Evolutionary conservation across 2,329 filamentous ascomycete species (phyloP), one percentile per base, ranked within the genome.

Genomic region (Thyridium curvatum): DNA sequence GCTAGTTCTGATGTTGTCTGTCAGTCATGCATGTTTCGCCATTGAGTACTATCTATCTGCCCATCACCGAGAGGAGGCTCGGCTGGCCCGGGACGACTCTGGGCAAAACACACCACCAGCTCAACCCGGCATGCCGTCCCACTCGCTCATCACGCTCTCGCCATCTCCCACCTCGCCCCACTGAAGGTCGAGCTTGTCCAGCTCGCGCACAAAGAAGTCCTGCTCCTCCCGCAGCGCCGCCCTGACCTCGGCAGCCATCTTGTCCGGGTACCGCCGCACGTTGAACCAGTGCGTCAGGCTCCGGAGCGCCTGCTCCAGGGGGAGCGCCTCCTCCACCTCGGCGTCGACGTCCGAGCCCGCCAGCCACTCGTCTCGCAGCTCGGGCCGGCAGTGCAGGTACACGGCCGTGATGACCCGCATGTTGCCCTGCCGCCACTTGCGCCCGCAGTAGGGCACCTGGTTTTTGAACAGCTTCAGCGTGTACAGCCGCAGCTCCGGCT

Each of bases 341-440:
- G 84, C 86, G 52, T 98, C 93, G 2, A 97, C 82, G 56, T 96
- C 90, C 43, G 84, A 85, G 5, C 91, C 91, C 0, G 86, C 82
- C 1, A 97, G 73, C 91, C 93, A 97, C 63, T 96, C 93, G 55
- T 98, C 93, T 21, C 91, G 77, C 34, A 98, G 72, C 59, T 97
- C 91, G 0, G 91, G 91, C 8, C 89, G 77, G 55, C 91, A 95
- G 64, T 95, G 87, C 35, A 98, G 71, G 61, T 96, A 98, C 2
- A 98, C 87, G 4, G 90, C 89, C 1, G 93, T 98, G 56, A 98
- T 98, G 54, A 97, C 90, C 40, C 91, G 86, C 93, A 98, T 98
- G 62, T 98, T 97, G 51, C 82, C 82, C 66, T 97, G 93, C 12
- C 93, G 82, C 93, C 93, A 98, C 66, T 98, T 98, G 32, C 93